Base-by-base conservation (phyloP, 345 rosid genomes). In the Heritiera fomes region DNA sequence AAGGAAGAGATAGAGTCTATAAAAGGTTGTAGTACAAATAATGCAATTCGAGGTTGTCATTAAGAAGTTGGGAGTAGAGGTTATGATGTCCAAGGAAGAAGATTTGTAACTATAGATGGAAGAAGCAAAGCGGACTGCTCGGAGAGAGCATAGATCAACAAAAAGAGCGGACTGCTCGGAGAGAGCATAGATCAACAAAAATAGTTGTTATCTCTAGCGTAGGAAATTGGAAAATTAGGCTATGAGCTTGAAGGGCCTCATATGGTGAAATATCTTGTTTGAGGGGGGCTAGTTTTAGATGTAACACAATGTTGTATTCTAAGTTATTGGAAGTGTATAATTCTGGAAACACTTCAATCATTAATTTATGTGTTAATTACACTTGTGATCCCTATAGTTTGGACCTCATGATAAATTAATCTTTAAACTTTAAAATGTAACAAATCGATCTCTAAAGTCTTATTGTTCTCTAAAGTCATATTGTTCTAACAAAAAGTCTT, bases 161-260 rank as follows among this genome's bases (percentile, higher is more conserved):
- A 97, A n/a, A n/a, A n/a, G n/a, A 96, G 86, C 84, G 84, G 67
- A 91, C 94, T 68, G 94, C 98, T 23, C 69, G 77, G 55, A 86
- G 89, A 67, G 98, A 94, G 89, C 99, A 94, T 65, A 83, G 98
- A 80, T 91, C 98, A 32, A 88, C 85, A 18, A 97, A n/a, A 94
- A 80, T 94, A 32, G 98, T 89, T 30, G 97, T 97, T 53, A 97
- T 97, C 73, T 97, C 99, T 0, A 98, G 98, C 5, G 98, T 97
- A 9, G 98, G 98, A 85, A 92, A 98, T 28, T 75, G 88, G 98
- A 80, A 94, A 94, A 82, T 77, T 94, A 81, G 98, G 98, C 18
- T 96, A 94, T 80, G 97, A 89, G 84, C 92, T 96, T 73, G 97
- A 92, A 85, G 99, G 98, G 71, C 98, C 99, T 77, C 94, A 91